Conservation (phyloP, 2,329 filamentous ascomycete species). For the Scedosporium dehoogii region DNA sequence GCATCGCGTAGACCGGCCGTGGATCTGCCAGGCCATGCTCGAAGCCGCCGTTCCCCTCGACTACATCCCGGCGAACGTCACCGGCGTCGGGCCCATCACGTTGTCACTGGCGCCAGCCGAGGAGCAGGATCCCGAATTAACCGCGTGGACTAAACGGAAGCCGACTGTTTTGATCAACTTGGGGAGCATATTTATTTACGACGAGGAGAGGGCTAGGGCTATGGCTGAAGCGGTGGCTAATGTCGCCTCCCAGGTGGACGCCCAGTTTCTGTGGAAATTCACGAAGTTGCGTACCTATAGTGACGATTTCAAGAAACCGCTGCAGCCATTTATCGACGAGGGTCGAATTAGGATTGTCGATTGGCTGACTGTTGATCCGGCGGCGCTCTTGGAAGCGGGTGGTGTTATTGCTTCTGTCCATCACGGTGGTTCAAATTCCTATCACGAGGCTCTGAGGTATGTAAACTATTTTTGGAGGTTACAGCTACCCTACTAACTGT, state of each 20-base stretch:
- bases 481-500: background rate
- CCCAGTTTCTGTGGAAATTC: conserved; percentile 25
- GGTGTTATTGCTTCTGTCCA: conserved; percentile 24
- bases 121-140: conserved; percentile 31
- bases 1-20: conserved; percentile 15
- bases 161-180: conserved; percentile 39
- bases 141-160: conserved; percentile 26
- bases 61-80: conserved; percentile 21
- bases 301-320: conserved; percentile 8
- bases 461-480: conserved; percentile 8
- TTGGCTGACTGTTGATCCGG: conserved; percentile 22
- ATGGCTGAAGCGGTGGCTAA: conserved; percentile 17
- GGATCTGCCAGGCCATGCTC: conserved; percentile 16
- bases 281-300: conserved; percentile 9
- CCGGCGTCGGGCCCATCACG: conserved; percentile 32
- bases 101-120: conserved; percentile 23
- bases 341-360: conserved; percentile 15
- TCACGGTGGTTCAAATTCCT: conserved; percentile 30
- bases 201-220: conserved; percentile 12
- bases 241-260: conserved; percentile 12
- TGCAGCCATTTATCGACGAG: conserved; percentile 12
- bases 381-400: conserved; percentile 23
- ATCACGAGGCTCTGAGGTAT: conserved; percentile 33
- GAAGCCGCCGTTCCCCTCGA: conserved; percentile 23
- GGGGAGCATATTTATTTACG: conserved; percentile 26